Conservation (phyloP, 2,329 filamentous ascomycete genomes). For the Colletotrichum cuscutae region DNA sequence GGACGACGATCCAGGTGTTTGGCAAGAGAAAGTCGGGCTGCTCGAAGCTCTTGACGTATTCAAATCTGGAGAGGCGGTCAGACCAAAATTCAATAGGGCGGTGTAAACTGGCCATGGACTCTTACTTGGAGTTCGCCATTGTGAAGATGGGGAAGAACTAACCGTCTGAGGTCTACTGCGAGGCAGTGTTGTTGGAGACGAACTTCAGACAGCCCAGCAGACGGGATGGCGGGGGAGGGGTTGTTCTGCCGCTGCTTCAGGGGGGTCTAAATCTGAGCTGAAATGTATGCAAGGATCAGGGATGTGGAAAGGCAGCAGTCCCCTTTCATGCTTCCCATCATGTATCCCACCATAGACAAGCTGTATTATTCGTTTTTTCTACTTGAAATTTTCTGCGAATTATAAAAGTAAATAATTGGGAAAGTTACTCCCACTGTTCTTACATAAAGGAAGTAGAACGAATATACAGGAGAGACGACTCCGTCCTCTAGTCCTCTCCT, state of each 20-base stretch:
- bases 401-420: no score
- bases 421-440: no score
- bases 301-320: not conserved
- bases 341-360: no score
- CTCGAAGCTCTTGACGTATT: slow-evolving; percentile 94
- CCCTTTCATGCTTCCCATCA: not conserved
- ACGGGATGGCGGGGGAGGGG: slow-evolving; percentile 36
- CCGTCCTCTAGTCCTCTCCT: not conserved
- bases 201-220: not conserved
- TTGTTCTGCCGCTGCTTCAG: slow-evolving; percentile 6
- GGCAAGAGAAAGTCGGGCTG: slow-evolving; percentile 81
- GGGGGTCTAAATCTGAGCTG: not conserved
- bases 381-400: no score
- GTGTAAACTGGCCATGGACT: not conserved
- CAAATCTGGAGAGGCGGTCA: slow-evolving; percentile 71
- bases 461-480: not conserved
- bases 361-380: no score
- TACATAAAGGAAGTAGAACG: not conserved
- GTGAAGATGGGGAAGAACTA: slow-evolving; percentile 2
- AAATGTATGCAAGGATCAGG: not conserved
- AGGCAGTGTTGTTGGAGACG: not conserved
- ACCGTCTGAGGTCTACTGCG: not conserved
- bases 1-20: slow-evolving; percentile 95
- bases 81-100: not conserved
- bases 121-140: slow-evolving; percentile 68